A percentile compares a stretch with the other conserved stretches of the same genome.
Evolutionary conservation across 1,139 yeast species (phyloP).

Genomic region (Yamadazyma triangularis): DNA sequence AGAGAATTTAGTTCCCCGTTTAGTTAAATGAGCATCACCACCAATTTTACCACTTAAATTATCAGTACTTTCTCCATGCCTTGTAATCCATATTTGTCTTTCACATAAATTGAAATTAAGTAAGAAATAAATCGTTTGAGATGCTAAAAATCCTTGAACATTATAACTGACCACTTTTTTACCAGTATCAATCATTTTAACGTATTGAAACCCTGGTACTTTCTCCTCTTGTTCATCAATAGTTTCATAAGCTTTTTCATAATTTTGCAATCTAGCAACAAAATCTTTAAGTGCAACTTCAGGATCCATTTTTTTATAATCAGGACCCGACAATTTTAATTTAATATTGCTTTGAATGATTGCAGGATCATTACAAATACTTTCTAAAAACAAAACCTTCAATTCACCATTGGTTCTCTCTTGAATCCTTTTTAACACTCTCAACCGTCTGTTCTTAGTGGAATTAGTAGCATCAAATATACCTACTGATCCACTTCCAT

Average conservation of each 20-base stretch:
- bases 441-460: constrained; percentile 65
- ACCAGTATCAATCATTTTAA: constrained; percentile 95
- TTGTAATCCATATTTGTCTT: constrained; percentile 90
- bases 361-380: constrained; percentile 75
- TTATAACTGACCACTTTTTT: constrained; percentile 88
- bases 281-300: constrained; percentile 77
- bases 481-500: constrained; percentile 87
- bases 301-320: constrained; percentile 82
- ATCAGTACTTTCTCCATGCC: constrained; percentile 91
- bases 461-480: constrained; percentile 95
- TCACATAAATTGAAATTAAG: constrained; percentile 86
- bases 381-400: constrained; percentile 80
- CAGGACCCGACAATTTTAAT: constrained; percentile 89
- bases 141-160: constrained; percentile 87
- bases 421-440: constrained; percentile 65
- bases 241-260: constrained; percentile 87
- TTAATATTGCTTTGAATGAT: constrained; percentile 80
- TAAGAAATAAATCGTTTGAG: constrained; percentile 87
- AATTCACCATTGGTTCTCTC: constrained; percentile 69
- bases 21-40: constrained; percentile 80
- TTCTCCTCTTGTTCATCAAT: constrained; percentile 74
- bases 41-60: constrained; percentile 84
- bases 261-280: constrained; percentile 73
- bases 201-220: constrained; percentile 67
- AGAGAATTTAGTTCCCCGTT: constrained; percentile 72